A percentile compares a stretch with the other conserved stretches of the same genome.
These are phyloP conservation scores for Pelargonium cotyledonis DNA, from an alignment of 441 rosid genomes.

Conservation along the genomic window DNA sequence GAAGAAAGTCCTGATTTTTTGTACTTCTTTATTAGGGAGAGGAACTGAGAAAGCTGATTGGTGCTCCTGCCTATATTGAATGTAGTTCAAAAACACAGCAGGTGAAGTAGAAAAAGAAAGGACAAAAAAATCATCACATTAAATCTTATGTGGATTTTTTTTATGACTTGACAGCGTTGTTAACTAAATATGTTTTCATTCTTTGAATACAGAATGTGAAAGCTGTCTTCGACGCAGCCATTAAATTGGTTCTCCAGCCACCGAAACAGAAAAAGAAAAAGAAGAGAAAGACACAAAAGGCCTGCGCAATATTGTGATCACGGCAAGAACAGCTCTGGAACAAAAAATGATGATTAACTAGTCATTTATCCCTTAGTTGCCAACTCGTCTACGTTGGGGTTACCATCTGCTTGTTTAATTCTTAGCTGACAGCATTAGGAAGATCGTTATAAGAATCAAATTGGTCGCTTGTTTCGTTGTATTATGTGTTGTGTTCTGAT, in stretches of 20 bases:
- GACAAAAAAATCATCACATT: neutral
- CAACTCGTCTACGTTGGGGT: too few species aligned
- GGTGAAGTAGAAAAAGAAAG: slow-evolving; percentile 28
- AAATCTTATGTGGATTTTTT: neutral
- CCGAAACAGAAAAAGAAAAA: slow-evolving; percentile 81
- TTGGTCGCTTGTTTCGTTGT: too few species aligned
- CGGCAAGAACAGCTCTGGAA: neutral
- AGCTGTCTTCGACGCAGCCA: slow-evolving; percentile 93
- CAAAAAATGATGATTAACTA: slow-evolving; percentile 21
- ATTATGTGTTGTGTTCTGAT: slow-evolving; percentile 13
- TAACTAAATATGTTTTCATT: neutral
- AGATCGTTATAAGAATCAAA: too few species aligned
- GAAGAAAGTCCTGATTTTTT: neutral
- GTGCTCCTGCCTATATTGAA: slow-evolving; percentile 75
- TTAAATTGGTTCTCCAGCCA: slow-evolving; percentile 90
- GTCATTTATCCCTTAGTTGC: slow-evolving; percentile 5
- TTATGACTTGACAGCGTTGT: neutral
- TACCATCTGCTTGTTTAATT: slow-evolving; percentile 16
- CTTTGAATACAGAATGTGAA: slow-evolving; percentile 64
- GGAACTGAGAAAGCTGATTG: slow-evolving; percentile 72
- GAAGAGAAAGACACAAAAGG: slow-evolving; percentile 68
- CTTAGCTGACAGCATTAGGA: slow-evolving; percentile 32
- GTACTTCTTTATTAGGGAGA: slow-evolving; percentile 45
- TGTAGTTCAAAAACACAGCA: slow-evolving; percentile 95
- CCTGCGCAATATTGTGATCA: slow-evolving; percentile 70